Percentiles rank a stretch among this genome's conserved stretches.
Evolutionary conservation across 345 rosid genomes (phyloP).

Genomic region (Brassica nigra): DNA sequence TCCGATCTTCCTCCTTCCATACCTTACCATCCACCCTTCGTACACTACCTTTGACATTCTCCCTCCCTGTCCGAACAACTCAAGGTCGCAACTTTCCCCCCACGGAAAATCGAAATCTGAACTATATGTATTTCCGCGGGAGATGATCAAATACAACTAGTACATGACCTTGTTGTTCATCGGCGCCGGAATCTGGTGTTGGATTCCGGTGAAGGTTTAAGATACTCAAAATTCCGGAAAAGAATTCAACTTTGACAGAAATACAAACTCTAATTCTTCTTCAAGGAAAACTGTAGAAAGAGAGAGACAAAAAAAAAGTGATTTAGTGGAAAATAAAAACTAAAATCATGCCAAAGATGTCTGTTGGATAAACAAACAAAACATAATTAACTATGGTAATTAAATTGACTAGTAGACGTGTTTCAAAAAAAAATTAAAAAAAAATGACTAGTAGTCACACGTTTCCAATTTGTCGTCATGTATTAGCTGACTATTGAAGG

Average conservation of each 20-base stretch:
- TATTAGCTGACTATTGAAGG: constrained; percentile 21
- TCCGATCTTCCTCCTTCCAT: constrained; percentile 96
- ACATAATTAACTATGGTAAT: background rate
- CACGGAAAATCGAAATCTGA: constrained; percentile 10
- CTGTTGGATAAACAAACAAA: constrained; percentile 13
- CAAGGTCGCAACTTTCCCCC: constrained; percentile 14
- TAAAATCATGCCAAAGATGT: constrained; percentile 33
- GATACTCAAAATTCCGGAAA: constrained; percentile 14
- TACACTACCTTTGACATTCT: constrained; percentile 83
- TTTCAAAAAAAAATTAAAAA: no score
- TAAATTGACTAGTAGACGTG: no score
- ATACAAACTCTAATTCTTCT: background rate
- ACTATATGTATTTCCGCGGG: background rate
- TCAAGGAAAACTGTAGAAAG: background rate
- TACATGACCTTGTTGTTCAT: constrained; percentile 25
- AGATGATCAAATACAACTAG: background rate
- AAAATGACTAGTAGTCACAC: background rate
- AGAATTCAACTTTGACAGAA: background rate
- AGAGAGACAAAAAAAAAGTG: background rate
- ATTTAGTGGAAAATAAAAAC: background rate
- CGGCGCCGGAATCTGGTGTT: constrained; percentile 37
- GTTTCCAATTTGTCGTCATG: constrained; percentile 27
- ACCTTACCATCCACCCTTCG: constrained; percentile 99
- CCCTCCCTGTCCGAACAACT: background rate
- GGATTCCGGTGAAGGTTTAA: constrained; percentile 18